Percentiles rank a stretch among this genome's conserved stretches.
Conservation (phyloP, 495 filamentous ascomycete genomes). For the Entonaema liquescens region DNA sequence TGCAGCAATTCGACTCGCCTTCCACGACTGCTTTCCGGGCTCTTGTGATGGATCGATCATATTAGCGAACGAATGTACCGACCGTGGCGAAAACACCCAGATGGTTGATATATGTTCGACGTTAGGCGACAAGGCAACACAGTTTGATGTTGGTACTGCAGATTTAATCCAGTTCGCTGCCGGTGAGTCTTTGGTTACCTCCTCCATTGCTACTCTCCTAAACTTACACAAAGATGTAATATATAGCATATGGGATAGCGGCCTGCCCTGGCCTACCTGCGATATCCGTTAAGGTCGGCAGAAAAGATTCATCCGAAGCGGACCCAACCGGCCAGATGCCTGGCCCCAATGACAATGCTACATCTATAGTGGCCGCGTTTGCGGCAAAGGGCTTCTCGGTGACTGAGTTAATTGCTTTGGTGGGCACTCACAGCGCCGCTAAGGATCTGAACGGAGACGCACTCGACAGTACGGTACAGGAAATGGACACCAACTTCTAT, state of each 20-base stretch:
- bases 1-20: slow-evolving; percentile 37
- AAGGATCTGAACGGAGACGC: slow-evolving; percentile 29
- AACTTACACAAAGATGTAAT: slow-evolving; percentile 14
- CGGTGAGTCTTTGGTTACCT: slow-evolving; percentile 23
- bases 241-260: slow-evolving; percentile 29
- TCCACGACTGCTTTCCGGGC: slow-evolving; percentile 42
- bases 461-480: slow-evolving; percentile 22
- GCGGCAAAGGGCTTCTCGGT: slow-evolving; percentile 39
- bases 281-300: slow-evolving; percentile 35
- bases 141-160: slow-evolving; percentile 33
- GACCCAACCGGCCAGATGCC: slow-evolving; percentile 29
- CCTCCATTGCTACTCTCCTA: background rate
- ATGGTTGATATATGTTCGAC: slow-evolving; percentile 31
- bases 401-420: slow-evolving; percentile 38
- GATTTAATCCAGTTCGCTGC: slow-evolving; percentile 41
- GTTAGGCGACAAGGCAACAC: slow-evolving; percentile 30
- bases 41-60: slow-evolving; percentile 40
- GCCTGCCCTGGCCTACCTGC: slow-evolving; percentile 33
- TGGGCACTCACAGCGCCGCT: slow-evolving; percentile 37
- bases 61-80: slow-evolving; percentile 35
- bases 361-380: slow-evolving; percentile 29
- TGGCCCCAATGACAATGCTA: slow-evolving; percentile 16
- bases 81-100: slow-evolving; percentile 31
- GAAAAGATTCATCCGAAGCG: slow-evolving; percentile 31
- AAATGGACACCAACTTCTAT: slow-evolving; percentile 34